Conservation (phyloP, 805 yeast species). For the Spencermartinsiella europaea region DNA sequence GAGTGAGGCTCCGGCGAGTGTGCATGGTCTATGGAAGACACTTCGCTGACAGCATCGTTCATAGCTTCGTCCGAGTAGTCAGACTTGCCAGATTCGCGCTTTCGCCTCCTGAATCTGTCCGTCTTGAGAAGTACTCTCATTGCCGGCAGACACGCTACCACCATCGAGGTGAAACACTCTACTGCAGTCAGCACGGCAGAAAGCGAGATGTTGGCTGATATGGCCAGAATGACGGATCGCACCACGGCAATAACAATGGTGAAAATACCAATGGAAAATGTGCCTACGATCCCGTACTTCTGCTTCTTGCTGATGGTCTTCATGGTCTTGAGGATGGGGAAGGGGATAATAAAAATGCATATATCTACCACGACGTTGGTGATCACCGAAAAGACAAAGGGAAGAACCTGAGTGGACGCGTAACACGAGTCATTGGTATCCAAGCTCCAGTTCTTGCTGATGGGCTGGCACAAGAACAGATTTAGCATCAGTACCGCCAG, state of each 20-base stretch:
- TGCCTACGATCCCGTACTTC: slow-evolving; percentile 21
- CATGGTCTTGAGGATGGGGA: slow-evolving; percentile 22
- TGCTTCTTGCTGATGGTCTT: slow-evolving; percentile 15
- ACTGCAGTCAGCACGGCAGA: slow-evolving; percentile 24
- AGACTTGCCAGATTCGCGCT: slow-evolving; percentile 1
- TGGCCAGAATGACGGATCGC: slow-evolving; percentile 21
- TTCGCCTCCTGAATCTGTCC: slow-evolving; percentile 1
- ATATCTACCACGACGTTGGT: slow-evolving; percentile 23
- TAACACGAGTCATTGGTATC: slow-evolving; percentile 17
- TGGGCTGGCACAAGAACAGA: slow-evolving; percentile 23
- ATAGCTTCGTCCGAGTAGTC: slow-evolving; percentile 6
- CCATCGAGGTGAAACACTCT: slow-evolving; percentile 23
- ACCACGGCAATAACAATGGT: slow-evolving; percentile 22
- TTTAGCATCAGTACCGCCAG: slow-evolving; percentile 19
- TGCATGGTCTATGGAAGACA: slow-evolving; percentile 1
- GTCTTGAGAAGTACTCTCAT: slow-evolving; percentile 20
- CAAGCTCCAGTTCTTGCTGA: slow-evolving; percentile 24
- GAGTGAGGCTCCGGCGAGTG: background rate
- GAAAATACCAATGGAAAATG: slow-evolving; percentile 26
- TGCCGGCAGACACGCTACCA: slow-evolving; percentile 25
- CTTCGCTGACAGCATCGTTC: background rate
- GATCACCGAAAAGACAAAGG: slow-evolving; percentile 21
- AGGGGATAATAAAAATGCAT: slow-evolving; percentile 23
- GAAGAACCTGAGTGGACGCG: slow-evolving; percentile 24
- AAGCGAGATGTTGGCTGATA: slow-evolving; percentile 18